phyloP scores from a whole-genome alignment of 345 rosid species.

The Microthlaspi erraticum region DNA sequence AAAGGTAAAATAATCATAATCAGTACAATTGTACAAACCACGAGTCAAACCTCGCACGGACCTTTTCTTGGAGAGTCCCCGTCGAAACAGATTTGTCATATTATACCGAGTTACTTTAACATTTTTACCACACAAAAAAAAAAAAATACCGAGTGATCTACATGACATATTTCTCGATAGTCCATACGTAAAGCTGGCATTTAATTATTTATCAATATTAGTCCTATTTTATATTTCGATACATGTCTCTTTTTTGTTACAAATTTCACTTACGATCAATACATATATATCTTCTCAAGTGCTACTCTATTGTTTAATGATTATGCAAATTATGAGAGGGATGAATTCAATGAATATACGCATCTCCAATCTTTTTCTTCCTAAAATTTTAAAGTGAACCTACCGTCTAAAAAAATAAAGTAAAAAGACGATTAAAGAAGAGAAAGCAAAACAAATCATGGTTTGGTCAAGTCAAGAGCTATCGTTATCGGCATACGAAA shows the following conservation, averaged over 20 bases:
- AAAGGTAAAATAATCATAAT: too few relatives aligned
- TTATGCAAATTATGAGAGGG: slow-evolving; percentile 16
- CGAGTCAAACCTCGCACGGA: slow-evolving; percentile 14
- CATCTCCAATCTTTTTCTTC: slow-evolving; percentile 24
- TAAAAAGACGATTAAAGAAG: slow-evolving; percentile 22
- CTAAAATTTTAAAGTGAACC: slow-evolving; percentile 24
- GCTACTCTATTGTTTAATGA: background rate
- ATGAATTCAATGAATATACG: slow-evolving; percentile 38
- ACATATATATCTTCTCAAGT: background rate
- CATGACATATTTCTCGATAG: background rate
- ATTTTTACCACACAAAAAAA: too few relatives aligned
- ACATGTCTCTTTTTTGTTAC: background rate
- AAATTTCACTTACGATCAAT: slow-evolving; percentile 3
- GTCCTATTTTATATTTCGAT: background rate
- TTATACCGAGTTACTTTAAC: too few relatives aligned
- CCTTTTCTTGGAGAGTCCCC: slow-evolving; percentile 9
- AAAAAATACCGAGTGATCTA: background rate
- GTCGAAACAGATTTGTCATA: slow-evolving; percentile 27
- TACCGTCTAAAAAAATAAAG: slow-evolving; percentile 15
- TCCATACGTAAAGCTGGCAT: background rate
- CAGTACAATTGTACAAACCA: slow-evolving; percentile 2
- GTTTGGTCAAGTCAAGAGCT: slow-evolving; percentile 20
- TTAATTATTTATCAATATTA: background rate
- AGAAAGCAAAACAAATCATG: slow-evolving; percentile 29
- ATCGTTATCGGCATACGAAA: slow-evolving; percentile 18